phyloP scores from a whole-genome alignment of 2,329 filamentous ascomycete species.

The Pseudopyricularia javanii region DNA sequence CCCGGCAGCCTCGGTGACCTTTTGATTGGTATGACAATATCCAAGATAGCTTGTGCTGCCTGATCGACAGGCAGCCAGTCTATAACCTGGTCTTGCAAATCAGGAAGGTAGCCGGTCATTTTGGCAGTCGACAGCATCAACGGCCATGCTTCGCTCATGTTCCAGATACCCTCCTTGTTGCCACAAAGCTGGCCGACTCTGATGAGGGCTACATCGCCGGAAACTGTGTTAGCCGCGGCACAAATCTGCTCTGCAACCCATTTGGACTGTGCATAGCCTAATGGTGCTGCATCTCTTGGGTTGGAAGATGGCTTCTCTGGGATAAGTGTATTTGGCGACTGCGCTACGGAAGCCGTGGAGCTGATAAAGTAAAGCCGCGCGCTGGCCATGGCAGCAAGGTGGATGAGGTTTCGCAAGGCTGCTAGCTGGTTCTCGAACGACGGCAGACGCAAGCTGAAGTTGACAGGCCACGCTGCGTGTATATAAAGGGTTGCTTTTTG shows the following conservation, averaged over 20 bases:
- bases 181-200: conserved; percentile 1
- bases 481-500: conserved; percentile 22
- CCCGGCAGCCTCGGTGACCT: background rate
- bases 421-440: conserved; percentile 21
- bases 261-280: background rate
- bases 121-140: background rate
- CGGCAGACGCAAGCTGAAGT: conserved; percentile 33
- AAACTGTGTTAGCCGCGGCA: background rate
- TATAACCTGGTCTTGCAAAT: background rate
- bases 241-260: background rate
- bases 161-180: background rate
- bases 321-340: background rate
- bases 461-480: conserved; percentile 36
- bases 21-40: background rate
- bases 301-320: background rate
- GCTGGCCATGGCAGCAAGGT: background rate
- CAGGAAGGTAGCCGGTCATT: background rate
- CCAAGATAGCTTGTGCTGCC: background rate
- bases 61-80: background rate
- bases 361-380: background rate
- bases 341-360: background rate
- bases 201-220: background rate
- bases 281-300: background rate
- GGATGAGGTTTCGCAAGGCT: background rate
- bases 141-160: conserved; percentile 1